Base-by-base conservation (phyloP, 495 filamentous ascomycete genomes). In the Penicillium turbatum region DNA sequence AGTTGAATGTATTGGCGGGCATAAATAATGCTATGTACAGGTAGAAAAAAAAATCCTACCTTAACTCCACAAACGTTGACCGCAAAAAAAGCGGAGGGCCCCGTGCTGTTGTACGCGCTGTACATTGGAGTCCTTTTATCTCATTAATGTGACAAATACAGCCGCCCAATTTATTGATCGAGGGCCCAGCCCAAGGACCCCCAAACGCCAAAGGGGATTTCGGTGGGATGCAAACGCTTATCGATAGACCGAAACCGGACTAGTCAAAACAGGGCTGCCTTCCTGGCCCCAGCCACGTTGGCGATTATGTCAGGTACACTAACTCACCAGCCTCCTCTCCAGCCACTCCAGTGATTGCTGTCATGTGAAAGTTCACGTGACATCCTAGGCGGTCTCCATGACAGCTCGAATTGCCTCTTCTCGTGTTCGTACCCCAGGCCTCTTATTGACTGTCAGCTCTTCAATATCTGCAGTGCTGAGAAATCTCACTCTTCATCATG, bases 91-190 rank as follows among this genome's bases (percentile, higher is more conserved):
- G 53, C 59, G 36, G 52, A 49, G 44, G 31, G 36, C 54, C 43
- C 52, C 59, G 64, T 67, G 59, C 64, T 64, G 54, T 48, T 19
- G 32, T 60, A 27, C 55, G 43, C 62, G 50, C 53, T 56, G 64
- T 67, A 67, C 32, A 67, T 60, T 67, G 51, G 54, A 60, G 54
- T 53, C 61, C 52, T 44, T 56, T 54, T 57, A 64, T 60, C 59
- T 37, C 56, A 35, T 54, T 43, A 58, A 57, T 21, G 61, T 67
- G 64, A 67, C 64, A 67, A 67, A 67, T 67, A 56, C 27, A 38
- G 51, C 53, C 54, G 62, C 53, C 48, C 54, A 67, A 67, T 67
- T 64, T 51, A 54, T 47, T 64, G 53, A 54, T 47, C 39, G 52
- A 53, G 11, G 8, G 9, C 21, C 48, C 21, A 27, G 36, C 16